Percentiles rank a stretch among this genome's conserved stretches.
These are phyloP conservation scores for Zymoseptoria crescenta DNA, from an alignment of 2,329 filamentous ascomycete species.

Conservation along the genomic window DNA sequence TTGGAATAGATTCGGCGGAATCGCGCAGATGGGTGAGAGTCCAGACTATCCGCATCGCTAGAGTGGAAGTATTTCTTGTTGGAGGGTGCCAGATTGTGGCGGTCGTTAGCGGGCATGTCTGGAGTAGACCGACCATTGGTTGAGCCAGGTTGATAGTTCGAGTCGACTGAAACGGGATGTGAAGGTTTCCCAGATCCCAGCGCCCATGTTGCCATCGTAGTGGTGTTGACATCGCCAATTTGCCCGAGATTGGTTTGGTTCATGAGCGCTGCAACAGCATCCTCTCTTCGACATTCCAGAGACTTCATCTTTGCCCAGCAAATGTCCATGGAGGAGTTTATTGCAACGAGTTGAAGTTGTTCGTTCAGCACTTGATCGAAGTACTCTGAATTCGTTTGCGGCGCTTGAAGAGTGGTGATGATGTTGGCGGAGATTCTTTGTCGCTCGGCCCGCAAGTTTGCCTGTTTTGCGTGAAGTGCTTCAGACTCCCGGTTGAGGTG, in stretches of 20 bases:
- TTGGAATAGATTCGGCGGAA: not conserved
- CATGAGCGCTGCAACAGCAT: slow-evolving; percentile 18
- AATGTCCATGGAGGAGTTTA: slow-evolving; percentile 29
- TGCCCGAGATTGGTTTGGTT: slow-evolving; percentile 9
- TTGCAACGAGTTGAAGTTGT: slow-evolving; percentile 24
- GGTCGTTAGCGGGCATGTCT: slow-evolving; percentile 6
- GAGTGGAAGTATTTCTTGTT: slow-evolving; percentile 8
- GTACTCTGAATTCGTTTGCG: slow-evolving; percentile 19
- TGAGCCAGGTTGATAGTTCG: slow-evolving; percentile 2
- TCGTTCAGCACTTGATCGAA: slow-evolving; percentile 24
- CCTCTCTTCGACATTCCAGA: slow-evolving; percentile 26
- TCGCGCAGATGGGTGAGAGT: slow-evolving; percentile 6
- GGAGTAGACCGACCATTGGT: slow-evolving; percentile 15
- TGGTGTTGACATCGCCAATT: not conserved
- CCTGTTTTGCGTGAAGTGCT: slow-evolving; percentile 22
- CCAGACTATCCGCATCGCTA: slow-evolving; percentile 10
- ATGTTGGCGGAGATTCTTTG: slow-evolving; percentile 22
- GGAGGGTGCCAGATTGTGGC: slow-evolving; percentile 4
- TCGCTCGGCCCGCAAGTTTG: slow-evolving; percentile 23
- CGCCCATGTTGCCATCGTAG: slow-evolving; percentile 15
- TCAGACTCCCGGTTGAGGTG: slow-evolving; percentile 21
- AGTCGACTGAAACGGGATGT: slow-evolving; percentile 5
- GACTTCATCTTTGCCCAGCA: slow-evolving; percentile 28
- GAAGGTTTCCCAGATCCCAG: slow-evolving; percentile 6
- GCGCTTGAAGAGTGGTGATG: slow-evolving; percentile 18